Percentiles rank a stretch among this genome's conserved stretches.
phyloP scores from a whole-genome alignment of 164 flowering plant species.

The Umbellularia californica region DNA sequence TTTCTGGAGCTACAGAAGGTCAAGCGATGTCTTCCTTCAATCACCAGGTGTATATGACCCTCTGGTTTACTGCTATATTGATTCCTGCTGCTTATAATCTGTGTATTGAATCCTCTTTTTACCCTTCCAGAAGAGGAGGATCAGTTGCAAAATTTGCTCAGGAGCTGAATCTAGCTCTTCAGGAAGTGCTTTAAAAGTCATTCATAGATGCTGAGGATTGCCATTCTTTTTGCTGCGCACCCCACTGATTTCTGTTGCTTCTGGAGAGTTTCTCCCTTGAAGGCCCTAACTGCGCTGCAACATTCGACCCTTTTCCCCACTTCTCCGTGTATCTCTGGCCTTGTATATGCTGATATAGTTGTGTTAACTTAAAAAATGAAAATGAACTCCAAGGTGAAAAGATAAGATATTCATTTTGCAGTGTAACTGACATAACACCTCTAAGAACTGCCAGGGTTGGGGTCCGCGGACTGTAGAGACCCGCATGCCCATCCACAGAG shows the following conservation, averaged over 20 bases:
- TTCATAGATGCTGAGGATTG: slow-evolving; percentile 3
- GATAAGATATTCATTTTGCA: not conserved
- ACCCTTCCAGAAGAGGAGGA: slow-evolving; percentile 66
- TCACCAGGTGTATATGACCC: slow-evolving; percentile 46
- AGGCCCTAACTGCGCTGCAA: not conserved
- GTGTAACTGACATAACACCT: not conserved
- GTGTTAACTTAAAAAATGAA: slow-evolving; percentile 2
- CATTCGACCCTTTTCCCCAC: not conserved
- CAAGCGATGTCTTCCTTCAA: slow-evolving; percentile 55
- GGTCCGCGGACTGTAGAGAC: not conserved
- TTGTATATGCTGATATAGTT: slow-evolving; percentile 15
- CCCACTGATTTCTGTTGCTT: slow-evolving; percentile 4
- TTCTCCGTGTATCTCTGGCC: slow-evolving; percentile 7
- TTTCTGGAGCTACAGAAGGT: slow-evolving; percentile 83
- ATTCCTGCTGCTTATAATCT: not conserved
- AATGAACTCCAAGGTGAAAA: slow-evolving; percentile 4
- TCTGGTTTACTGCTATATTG: not conserved
- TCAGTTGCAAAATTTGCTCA: slow-evolving; percentile 72
- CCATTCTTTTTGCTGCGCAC: slow-evolving; percentile 11
- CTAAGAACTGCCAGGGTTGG: not conserved
- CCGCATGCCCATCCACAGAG: not conserved
- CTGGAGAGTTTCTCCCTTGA: not conserved
- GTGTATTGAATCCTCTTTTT: not conserved
- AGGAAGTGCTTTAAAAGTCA: slow-evolving; percentile 40
- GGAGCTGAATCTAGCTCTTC: slow-evolving; percentile 61